Evolutionary conservation across 2,329 filamentous ascomycete species (phyloP).

Genomic region (Dactylellina haptotyla): DNA sequence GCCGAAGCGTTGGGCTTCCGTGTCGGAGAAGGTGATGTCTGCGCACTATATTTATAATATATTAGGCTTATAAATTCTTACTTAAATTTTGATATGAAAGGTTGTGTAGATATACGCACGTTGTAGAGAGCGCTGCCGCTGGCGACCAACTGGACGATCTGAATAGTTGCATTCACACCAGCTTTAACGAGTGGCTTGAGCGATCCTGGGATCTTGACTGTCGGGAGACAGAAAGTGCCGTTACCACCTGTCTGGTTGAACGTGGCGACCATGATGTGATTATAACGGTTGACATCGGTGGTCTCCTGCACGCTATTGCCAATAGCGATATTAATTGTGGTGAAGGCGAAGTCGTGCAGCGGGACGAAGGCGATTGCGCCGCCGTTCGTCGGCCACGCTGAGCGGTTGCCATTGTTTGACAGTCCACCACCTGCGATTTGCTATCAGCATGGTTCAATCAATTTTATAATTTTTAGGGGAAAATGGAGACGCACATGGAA

Average conservation of each 20-base stretch:
- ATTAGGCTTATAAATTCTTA: neutral
- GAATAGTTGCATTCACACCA: conserved; percentile 63
- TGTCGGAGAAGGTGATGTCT: conserved; percentile 57
- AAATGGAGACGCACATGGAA: conserved; percentile 58
- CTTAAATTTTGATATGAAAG: neutral
- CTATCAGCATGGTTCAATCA: neutral
- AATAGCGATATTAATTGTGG: conserved; percentile 65
- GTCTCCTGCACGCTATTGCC: conserved; percentile 57
- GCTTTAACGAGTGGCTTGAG: conserved; percentile 58
- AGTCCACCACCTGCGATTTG: conserved; percentile 34
- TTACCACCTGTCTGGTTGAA: conserved; percentile 66
- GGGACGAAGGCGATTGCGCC: conserved; percentile 63
- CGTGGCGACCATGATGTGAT: conserved; percentile 62
- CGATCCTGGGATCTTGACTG: conserved; percentile 59
- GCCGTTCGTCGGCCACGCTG: conserved; percentile 64
- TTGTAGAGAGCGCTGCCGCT: conserved; percentile 64
- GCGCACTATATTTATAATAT: conserved; percentile 52
- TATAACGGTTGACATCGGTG: conserved; percentile 62
- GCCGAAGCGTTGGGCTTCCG: conserved; percentile 56
- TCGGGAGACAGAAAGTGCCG: conserved; percentile 64
- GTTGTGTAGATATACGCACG: conserved; percentile 60
- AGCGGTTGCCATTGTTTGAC: conserved; percentile 61
- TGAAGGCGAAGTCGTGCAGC: conserved; percentile 63
- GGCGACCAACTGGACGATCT: conserved; percentile 63
- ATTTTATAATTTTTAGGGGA: neutral